Conservation (phyloP, 2,329 filamentous ascomycete genomes). For the Colletotrichum caudatum region DNA sequence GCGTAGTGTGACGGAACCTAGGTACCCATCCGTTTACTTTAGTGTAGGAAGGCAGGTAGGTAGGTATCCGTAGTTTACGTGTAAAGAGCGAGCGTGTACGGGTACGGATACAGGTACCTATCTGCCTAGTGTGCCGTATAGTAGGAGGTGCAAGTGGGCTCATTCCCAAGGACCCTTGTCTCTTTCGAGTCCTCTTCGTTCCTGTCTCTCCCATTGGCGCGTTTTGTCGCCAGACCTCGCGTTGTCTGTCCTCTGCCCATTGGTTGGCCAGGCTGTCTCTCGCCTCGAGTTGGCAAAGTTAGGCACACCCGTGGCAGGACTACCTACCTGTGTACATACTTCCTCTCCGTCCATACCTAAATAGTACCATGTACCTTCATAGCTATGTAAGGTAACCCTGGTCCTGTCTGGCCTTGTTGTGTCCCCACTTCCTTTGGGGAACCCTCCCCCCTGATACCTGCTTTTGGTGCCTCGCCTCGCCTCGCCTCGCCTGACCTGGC, state of each 20-base stretch:
- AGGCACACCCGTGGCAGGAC: conserved; percentile 33
- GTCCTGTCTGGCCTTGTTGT: conserved; percentile 20
- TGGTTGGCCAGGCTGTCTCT: conserved; percentile 19
- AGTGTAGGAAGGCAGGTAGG: too few species aligned
- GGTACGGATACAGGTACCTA: too few species aligned
- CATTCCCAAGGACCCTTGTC: conserved; percentile 20
- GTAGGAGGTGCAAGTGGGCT: neutral
- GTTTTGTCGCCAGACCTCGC: conserved; percentile 20
- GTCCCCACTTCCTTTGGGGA: conserved; percentile 34
- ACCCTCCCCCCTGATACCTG: conserved; percentile 15
- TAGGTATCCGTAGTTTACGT: too few species aligned
- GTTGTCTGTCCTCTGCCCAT: neutral
- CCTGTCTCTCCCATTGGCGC: conserved; percentile 28
- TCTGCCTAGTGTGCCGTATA: too few species aligned
- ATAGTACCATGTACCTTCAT: too few species aligned
- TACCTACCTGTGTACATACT: too few species aligned
- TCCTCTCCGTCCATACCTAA: too few species aligned
- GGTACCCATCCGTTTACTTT: too few species aligned
- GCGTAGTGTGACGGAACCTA: neutral
- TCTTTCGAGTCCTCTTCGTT: neutral
- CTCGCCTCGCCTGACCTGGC: conserved; percentile 14
- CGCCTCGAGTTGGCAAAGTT: conserved; percentile 31
- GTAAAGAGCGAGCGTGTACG: too few species aligned
- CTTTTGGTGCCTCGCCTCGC: conserved; percentile 36
- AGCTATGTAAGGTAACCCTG: neutral